These are phyloP conservation scores for Barbarea vulgaris DNA, from an alignment of 345 rosid species.

Conservation along the genomic window DNA sequence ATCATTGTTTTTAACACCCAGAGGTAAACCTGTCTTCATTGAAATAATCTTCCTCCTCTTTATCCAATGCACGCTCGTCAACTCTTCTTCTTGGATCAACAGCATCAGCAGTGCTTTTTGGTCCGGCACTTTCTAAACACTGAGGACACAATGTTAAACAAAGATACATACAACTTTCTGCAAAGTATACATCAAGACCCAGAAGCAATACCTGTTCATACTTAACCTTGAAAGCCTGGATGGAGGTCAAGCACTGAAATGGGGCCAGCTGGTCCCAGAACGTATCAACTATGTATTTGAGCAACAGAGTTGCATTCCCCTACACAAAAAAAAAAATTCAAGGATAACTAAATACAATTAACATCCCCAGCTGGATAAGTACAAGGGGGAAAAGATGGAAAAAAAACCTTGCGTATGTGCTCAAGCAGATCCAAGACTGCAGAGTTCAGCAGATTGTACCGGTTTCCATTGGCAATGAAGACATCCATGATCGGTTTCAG, in stretches of 20 bases:
- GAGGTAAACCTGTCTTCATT: slow-evolving; percentile 78
- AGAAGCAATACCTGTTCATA: slow-evolving; percentile 80
- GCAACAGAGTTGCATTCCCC: slow-evolving; percentile 81
- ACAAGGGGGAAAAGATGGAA: slow-evolving; percentile 20
- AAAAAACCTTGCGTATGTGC: slow-evolving; percentile 80
- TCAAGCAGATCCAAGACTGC: slow-evolving; percentile 92
- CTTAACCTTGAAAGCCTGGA: slow-evolving; percentile 78
- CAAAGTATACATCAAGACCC: neutral
- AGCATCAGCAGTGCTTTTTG: slow-evolving; percentile 52
- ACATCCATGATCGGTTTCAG: slow-evolving; percentile 86
- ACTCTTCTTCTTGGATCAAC: slow-evolving; percentile 65
- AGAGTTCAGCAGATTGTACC: slow-evolving; percentile 91
- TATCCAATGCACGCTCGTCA: slow-evolving; percentile 92
- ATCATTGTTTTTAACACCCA: slow-evolving; percentile 1
- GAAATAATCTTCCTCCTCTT: slow-evolving; percentile 99
- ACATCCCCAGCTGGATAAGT: slow-evolving; percentile 16
- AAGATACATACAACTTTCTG: neutral
- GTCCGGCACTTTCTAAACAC: slow-evolving; percentile 76
- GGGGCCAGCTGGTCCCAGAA: slow-evolving; percentile 81
- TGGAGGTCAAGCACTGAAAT: slow-evolving; percentile 72
- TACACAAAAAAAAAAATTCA: slow-evolving; percentile 39
- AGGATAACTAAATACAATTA: slow-evolving; percentile 1
- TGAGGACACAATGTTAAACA: slow-evolving; percentile 43
- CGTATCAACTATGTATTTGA: slow-evolving; percentile 75
- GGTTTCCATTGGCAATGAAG: slow-evolving; percentile 84